Evolutionary conservation across 164 flowering plant genomes (phyloP), one percentile per base, ranked within the genome.

Genomic region (Vitis riparia): DNA sequence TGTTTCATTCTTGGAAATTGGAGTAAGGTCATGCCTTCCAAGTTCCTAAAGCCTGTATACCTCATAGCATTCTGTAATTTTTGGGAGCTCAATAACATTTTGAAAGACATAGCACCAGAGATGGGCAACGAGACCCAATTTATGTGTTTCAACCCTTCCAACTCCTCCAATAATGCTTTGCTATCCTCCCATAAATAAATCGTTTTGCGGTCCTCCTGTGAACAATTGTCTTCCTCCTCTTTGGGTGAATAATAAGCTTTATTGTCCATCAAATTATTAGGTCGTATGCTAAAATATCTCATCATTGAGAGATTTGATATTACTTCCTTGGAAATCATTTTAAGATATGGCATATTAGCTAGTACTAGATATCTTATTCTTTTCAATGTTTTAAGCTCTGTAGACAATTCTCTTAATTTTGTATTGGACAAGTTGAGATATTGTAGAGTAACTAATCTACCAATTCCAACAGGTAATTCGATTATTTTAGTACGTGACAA

Each of bases 241-340:
- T 17, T 17, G 17, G 17, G 17, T 17, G 17, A 17, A 17, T 17
- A 1, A n/a, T n/a, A n/a, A n/a, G n/a, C n/a, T n/a, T n/a, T n/a
- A 17, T 17, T 17, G 17, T 17, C 17, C 17, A 17, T 0, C 1
- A 17, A 17, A 17, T 17, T 0, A 17, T 17, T 17, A 1, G 0
- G 19, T 3, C 60, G 12, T 30, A 10, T 61, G 37, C 6, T 0
- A 17, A 55, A 67, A 1, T 30, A 47, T 67, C 37, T 51, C 48
- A 55, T 44, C 1, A 53, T 52, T 5, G 55, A 48, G n/a, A 73
- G 62, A 32, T 48, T 67, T 14, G 71, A 67, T 37, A 17, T 17
- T 17, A 17, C 17, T 17, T 17, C 17, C 17, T 17, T 17, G 17
- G 17, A 17, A 27, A 73, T 62, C 0, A 8, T 23, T 5, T 0